Percentiles rank a stretch among this genome's conserved stretches.
Conservation (phyloP, 805 yeast species). For the Spathaspora boniae region DNA sequence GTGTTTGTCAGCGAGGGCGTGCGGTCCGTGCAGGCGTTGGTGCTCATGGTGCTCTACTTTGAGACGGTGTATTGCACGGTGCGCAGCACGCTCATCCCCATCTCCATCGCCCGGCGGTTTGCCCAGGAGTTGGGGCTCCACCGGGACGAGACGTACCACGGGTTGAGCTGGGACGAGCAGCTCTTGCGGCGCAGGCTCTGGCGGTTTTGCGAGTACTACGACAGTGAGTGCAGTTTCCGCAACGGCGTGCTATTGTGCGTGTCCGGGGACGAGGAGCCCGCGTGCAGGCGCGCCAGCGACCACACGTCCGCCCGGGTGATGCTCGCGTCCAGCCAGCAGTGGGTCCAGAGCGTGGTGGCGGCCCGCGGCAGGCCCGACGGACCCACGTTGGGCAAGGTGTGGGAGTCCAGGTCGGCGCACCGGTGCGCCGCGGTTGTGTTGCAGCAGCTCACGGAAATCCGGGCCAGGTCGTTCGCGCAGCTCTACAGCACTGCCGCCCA, state of each 20-base stretch:
- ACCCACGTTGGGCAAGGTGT: constrained; percentile 2
- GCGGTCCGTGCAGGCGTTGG: constrained; percentile 47
- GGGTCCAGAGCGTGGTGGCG: not conserved
- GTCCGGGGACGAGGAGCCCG: constrained; percentile 26
- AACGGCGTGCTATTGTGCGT: constrained; percentile 38
- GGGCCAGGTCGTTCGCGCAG: constrained; percentile 3
- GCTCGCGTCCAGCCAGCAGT: constrained; percentile 1
- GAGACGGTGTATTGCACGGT: constrained; percentile 26
- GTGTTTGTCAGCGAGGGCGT: constrained; percentile 49
- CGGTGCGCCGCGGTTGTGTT: constrained; percentile 4
- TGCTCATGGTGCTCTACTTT: constrained; percentile 43
- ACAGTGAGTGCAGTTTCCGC: constrained; percentile 36
- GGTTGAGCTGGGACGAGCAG: constrained; percentile 22
- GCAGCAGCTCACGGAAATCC: constrained; percentile 1
- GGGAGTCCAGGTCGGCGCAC: constrained; percentile 6
- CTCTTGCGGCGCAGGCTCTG: constrained; percentile 26
- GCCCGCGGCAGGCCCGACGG: constrained; percentile 1
- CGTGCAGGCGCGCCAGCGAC: constrained; percentile 16
- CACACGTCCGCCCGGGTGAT: too few relatives aligned
- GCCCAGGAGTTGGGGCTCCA: constrained; percentile 43
- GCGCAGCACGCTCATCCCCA: constrained; percentile 26
- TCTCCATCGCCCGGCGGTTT: constrained; percentile 32
- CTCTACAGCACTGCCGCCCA: constrained; percentile 1
- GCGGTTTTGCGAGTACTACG: constrained; percentile 36
- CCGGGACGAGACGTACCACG: constrained; percentile 25